Evolutionary conservation across 2,329 filamentous ascomycete species (phyloP), one percentile per base, ranked within the genome.

Genomic region (Fusarium solani-melongenae): DNA sequence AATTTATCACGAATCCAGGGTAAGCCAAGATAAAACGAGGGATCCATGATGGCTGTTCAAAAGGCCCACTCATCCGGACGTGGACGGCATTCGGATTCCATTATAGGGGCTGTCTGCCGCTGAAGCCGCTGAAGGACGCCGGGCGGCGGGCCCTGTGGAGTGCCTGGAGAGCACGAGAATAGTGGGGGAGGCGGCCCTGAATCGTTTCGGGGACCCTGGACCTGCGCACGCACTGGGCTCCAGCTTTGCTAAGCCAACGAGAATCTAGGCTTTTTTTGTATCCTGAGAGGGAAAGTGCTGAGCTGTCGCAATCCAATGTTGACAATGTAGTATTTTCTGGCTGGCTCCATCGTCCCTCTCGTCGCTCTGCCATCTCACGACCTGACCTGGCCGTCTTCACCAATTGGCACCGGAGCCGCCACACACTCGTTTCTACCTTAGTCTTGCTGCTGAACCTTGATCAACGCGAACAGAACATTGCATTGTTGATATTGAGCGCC

Each of bases 231-330:
- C 49, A 53, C 49, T 46, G 36, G 61, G 33, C 61, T 29, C 20
- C 24, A 29, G 17, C 59, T 38, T 55, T 51, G 60, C 56, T 64
- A 36, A 71, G 70, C 70, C 70, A 73, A 69, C 69, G 57, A 58
- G 59, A 72, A 53, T 41, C 55, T 53, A 38, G 55, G 20, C 59
- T 44, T 58, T 57, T 55, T 64, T 64, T 36, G 62, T 64, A 58
- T 36, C 15, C 61, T 29, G 51, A 17, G 24, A 58, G 46, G 34
- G 60, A 62, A 72, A 62, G 49, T 73, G 60, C 38, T 73, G 44
- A 73, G 71, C 61, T 74, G 76, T 77, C 69, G 71, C 73, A 75
- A 24, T 24, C 22, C 22, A 24, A 77, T 75, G 62, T 71, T 72
- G 72, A 69, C 66, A 73, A 70, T 75, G 71, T 66, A 69, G 75